phyloP scores from a whole-genome alignment of 2,329 filamentous ascomycete species.

The Hypomyces perniciosus region DNA sequence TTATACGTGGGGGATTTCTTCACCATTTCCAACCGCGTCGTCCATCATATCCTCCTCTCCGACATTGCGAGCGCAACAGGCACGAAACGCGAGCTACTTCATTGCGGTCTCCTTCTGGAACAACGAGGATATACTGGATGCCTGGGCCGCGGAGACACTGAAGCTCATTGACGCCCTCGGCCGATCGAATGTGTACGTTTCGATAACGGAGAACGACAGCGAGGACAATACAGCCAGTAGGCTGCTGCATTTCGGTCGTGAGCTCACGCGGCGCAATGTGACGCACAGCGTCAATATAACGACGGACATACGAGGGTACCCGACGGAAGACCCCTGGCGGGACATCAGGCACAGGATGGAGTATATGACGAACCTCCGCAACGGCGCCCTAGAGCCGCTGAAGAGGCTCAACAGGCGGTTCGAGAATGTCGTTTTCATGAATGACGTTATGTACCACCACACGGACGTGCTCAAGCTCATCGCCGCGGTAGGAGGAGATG shows the following conservation, averaged over 20 bases:
- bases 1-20: constrained; percentile 9
- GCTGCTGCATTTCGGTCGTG: constrained; percentile 12
- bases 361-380: constrained; percentile 14
- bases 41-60: constrained; percentile 9
- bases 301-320: constrained; percentile 9
- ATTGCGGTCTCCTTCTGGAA: constrained; percentile 13
- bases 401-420: constrained; percentile 8
- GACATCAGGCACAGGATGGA: constrained; percentile 10
- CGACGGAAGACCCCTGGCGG: constrained; percentile 10
- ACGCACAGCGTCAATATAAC: constrained; percentile 13
- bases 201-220: constrained; percentile 12
- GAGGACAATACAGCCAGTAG: constrained; percentile 12
- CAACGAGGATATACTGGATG: constrained; percentile 10
- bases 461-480: constrained; percentile 12
- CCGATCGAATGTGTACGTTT: constrained; percentile 11
- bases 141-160: constrained; percentile 10
- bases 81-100: constrained; percentile 13
- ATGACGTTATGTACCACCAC: constrained; percentile 13
- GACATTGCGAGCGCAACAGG: constrained; percentile 7
- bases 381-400: constrained; percentile 12
- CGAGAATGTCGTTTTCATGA: constrained; percentile 11
- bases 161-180: constrained; percentile 12
- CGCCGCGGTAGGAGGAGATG: constrained; percentile 12
- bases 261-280: constrained; percentile 8
- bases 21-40: constrained; percentile 9